phyloP scores from a whole-genome alignment of 306 rosid genomes.

The Alnus glutinosa region DNA sequence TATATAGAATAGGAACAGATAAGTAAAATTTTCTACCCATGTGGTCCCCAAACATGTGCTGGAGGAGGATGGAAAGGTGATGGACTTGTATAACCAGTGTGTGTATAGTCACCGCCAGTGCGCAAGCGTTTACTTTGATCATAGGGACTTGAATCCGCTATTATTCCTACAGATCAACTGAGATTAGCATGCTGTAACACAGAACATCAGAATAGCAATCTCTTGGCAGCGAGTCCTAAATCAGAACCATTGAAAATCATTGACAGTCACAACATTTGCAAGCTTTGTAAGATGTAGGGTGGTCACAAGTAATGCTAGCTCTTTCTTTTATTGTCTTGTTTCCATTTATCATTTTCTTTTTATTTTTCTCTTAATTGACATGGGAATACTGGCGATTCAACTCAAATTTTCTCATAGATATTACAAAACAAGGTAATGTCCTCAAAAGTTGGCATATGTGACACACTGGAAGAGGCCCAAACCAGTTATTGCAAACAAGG shows the following conservation, averaged over 20 bases:
- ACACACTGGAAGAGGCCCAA: no score
- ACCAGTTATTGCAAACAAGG: no score
- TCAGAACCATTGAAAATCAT: not conserved
- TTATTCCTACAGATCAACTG: slow-evolving; percentile 52
- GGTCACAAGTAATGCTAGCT: not conserved
- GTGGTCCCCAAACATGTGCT: slow-evolving; percentile 88
- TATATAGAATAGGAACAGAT: not conserved
- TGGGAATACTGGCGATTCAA: not conserved
- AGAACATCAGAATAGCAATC: not conserved
- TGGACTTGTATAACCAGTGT: slow-evolving; percentile 74
- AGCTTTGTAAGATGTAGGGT: not conserved
- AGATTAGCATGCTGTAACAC: slow-evolving; percentile 31
- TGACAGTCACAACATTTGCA: not conserved
- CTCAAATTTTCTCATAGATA: not conserved
- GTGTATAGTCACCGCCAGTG: slow-evolving; percentile 82
- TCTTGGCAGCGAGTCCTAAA: not conserved
- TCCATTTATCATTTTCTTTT: not conserved
- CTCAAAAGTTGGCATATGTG: not conserved
- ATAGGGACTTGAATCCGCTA: slow-evolving; percentile 67
- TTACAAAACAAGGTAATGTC: not conserved
- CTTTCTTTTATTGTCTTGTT: not conserved
- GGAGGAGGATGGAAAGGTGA: slow-evolving; percentile 92
- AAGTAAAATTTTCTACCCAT: slow-evolving; percentile 51
- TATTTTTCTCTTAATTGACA: not conserved
- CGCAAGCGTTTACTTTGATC: slow-evolving; percentile 88